Base-by-base conservation (phyloP, 108 stramenopile species). In the Nitzschia sp. region DNA sequence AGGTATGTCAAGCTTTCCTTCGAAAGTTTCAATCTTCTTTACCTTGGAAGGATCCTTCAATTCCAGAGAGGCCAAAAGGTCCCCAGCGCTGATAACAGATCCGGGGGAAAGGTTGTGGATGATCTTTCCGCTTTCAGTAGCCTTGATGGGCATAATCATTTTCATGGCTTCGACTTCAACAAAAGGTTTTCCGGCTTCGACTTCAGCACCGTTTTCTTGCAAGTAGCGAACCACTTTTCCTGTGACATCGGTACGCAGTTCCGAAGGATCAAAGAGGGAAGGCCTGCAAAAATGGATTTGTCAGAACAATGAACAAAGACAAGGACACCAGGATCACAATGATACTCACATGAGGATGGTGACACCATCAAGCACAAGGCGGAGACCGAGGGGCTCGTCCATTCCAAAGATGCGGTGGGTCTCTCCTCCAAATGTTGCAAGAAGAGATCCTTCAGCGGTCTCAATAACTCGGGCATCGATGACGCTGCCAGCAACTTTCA, bases 181-280 rank as follows among this genome's bases (percentile, higher is more conserved):
- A 68, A 76, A 98, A 11, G 98, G 93, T 66, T 95, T 75, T 0
- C 96, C 98, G 48, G 80, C 81, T 61, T 86, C 78, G 19, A 98
- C 97, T n/a, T 81, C 77, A 16, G 78, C 86, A 11, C 96, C 96
- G 68, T 88, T 93, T 53, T 96, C 95, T 68, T 96, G 93, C 30
- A 98, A 80, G 82, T 92, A 97, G 13, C 98, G 97, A n/a, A 97
- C 98, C 62, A 98, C 93, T 80, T 98, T 98, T 46, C 98, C 98
- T 45, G 98, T 97, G 28, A 98, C 97, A 83, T 97, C 97, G 35
- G 96, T 87, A 38, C 94, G 88, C 56, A 98, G 78, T 68, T 98
- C 97, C 25, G 97, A 97, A 36, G 98, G 98, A 79, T 98, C 96
- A 63, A 95, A 96, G 67, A 97, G 90, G 67, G 89, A 88, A 38